phyloP scores from a whole-genome alignment of 345 rosid genomes.

The Firmiana major region DNA sequence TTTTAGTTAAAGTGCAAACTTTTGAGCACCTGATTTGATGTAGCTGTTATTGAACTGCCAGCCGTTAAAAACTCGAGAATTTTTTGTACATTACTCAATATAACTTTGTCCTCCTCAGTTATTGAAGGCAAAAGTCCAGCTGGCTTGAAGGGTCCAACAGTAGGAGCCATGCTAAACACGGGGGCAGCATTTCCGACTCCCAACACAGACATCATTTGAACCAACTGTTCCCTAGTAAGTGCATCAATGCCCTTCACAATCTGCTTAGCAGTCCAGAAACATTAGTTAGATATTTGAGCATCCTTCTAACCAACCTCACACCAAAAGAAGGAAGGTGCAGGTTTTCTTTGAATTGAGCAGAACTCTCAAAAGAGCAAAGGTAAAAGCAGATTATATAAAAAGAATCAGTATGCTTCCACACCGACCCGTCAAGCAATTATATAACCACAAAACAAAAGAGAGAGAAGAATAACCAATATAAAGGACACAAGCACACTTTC shows the following conservation, averaged over 20 bases:
- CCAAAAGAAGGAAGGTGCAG: background rate
- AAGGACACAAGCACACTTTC: background rate
- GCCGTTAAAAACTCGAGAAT: constrained; percentile 72
- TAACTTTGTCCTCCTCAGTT: constrained; percentile 75
- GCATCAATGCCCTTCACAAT: constrained; percentile 96
- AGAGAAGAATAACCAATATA: background rate
- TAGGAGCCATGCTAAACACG: constrained; percentile 75
- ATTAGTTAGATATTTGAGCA: constrained; percentile 2
- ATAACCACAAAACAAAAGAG: background rate
- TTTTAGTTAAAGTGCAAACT: background rate
- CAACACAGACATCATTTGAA: constrained; percentile 59
- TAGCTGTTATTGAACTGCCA: constrained; percentile 52
- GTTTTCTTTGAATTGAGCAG: background rate
- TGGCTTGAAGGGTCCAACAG: constrained; percentile 71
- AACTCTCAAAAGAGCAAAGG: background rate
- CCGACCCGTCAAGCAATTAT: too few relatives aligned
- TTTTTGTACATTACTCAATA: constrained; percentile 73
- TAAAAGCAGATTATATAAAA: background rate
- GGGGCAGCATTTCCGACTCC: constrained; percentile 64
- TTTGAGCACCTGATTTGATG: constrained; percentile 56
- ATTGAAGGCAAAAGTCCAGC: constrained; percentile 73
- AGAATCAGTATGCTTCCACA: too few relatives aligned
- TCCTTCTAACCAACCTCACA: constrained; percentile 1
- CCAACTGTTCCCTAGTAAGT: constrained; percentile 82
- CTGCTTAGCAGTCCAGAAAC: constrained; percentile 35